A percentile compares a stretch with the other conserved stretches of the same genome.
Conservation (phyloP, 192 early-diverging fungal genomes). For the Geranomyces variabilis region DNA sequence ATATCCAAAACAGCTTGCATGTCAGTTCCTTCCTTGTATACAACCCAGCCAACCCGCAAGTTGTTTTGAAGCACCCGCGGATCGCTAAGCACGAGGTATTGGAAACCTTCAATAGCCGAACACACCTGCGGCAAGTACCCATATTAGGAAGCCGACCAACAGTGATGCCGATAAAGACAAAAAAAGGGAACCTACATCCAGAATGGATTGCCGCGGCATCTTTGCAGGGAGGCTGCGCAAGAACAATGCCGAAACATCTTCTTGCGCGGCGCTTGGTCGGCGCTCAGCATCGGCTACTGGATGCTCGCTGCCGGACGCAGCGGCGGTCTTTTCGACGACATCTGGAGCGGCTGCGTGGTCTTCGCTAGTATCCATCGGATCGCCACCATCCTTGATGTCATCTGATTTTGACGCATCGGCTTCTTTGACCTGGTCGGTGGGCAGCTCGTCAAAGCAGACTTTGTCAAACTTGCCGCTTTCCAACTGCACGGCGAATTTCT, state of each 20-base stretch:
- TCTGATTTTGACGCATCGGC: slow-evolving; percentile 6
- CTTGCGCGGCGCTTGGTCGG: neutral
- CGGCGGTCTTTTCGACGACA: slow-evolving; percentile 43
- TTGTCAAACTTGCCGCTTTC: slow-evolving; percentile 72
- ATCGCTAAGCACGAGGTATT: slow-evolving; percentile 83
- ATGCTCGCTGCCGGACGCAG: neutral
- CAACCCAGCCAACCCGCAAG: slow-evolving; percentile 90
- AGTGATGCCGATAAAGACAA: neutral
- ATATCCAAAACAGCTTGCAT: slow-evolving; percentile 68
- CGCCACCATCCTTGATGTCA: slow-evolving; percentile 10
- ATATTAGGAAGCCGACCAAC: neutral
- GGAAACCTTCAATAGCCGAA: slow-evolving; percentile 74
- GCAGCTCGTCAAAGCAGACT: slow-evolving; percentile 59
- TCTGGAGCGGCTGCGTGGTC: slow-evolving; percentile 5
- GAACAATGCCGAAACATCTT: slow-evolving; percentile 62
- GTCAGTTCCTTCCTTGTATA: slow-evolving; percentile 82
- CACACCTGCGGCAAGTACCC: slow-evolving; percentile 54
- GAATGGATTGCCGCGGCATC: slow-evolving; percentile 64
- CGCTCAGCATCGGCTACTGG: neutral
- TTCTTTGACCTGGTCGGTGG: slow-evolving; percentile 24
- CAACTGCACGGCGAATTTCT: slow-evolving; percentile 67
- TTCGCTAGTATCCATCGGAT: neutral
- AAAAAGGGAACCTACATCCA: slow-evolving; percentile 56
- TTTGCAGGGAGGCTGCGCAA: slow-evolving; percentile 79
- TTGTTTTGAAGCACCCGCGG: slow-evolving; percentile 82